Evolutionary conservation across 192 early-diverging fungal species (phyloP), one percentile per base, ranked within the genome.

Genomic region (Backusella liffmaniae): DNA sequence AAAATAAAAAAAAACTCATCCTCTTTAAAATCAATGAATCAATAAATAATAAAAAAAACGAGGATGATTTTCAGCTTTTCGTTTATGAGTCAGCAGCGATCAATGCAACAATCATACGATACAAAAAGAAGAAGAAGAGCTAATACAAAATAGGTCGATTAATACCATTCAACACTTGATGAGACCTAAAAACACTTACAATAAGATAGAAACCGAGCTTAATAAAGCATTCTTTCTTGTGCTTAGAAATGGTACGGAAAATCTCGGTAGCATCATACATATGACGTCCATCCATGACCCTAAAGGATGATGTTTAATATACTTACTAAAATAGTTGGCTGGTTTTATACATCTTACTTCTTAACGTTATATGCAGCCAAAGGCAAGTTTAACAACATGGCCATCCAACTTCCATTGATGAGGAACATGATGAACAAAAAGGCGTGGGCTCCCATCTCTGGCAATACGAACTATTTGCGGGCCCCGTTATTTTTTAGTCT

Each of bases 251-350:
- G 15, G 96, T 97, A 76, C 96, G 90, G 90, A 99, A 99, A 72
- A 99, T 97, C 81, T 98, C 97, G 67, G 98, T 99, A 12, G 98
- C 94, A 84, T 99, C 98, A 83, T 94, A 98, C 89, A 95, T 93
- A 82, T 99, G 96, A 75, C 91, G 91, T 75, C 91, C 90, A 79
- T 91, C 90, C 26, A 92, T 86, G 36, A 97, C 88, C 83, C 95
- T 96, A 74, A 42, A 26, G n/a, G 83, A 42, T 3, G 41, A n/a
- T 30, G 35, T 44, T 15, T 44, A 44, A 77, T 16, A 70, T 34
- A 26, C 18, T 46, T 10, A 8, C 41, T 44, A 68, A n/a, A 21
- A 8, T 70, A 10, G 72, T 69, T 23, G n/a, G 26, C 8, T 37
- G 8, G 23, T 49, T 42, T 6, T 66, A 26, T 67, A 18, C 36